A percentile compares a stretch with the other conserved stretches of the same genome.
These are phyloP conservation scores for Haplosporangium gracile DNA, from an alignment of 192 early-diverging fungal species.

Conservation along the genomic window DNA sequence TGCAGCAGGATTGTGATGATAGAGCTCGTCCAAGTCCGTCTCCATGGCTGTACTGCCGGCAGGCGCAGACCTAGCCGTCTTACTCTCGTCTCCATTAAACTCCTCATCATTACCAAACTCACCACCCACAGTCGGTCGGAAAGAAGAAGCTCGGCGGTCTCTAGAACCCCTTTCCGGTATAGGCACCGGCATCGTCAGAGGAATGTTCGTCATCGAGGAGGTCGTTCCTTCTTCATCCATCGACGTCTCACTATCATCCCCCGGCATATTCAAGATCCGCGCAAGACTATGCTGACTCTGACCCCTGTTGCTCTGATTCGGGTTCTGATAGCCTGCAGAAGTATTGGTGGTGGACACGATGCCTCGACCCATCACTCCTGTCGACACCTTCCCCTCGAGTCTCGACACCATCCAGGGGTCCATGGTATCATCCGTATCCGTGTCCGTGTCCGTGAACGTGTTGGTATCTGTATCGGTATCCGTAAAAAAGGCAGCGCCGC, in stretches of 20 bases:
- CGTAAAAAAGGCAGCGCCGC: neutral
- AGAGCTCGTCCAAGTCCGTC: neutral
- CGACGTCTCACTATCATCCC: constrained; percentile 25
- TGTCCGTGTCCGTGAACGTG: constrained; percentile 40
- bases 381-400: too few relatives aligned
- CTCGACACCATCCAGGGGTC: neutral
- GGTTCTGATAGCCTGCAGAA: constrained; percentile 5
- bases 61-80: neutral
- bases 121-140: neutral
- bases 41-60: neutral
- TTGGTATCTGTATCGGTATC: constrained; percentile 51
- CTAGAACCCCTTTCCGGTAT: neutral
- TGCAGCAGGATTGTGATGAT: neutral
- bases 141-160: neutral
- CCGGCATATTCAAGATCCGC: constrained; percentile 20
- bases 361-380: neutral
- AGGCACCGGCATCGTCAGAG: neutral
- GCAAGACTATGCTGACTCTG: constrained; percentile 16
- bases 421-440: constrained; percentile 25
- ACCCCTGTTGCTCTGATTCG: constrained; percentile 11
- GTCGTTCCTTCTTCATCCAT: constrained; percentile 9
- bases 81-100: neutral
- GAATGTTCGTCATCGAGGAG: neutral
- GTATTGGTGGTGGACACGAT: neutral
- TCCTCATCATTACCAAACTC: neutral